Base-by-base conservation (phyloP, 129 eudicot species). In the Pittosporum tobira region DNA sequence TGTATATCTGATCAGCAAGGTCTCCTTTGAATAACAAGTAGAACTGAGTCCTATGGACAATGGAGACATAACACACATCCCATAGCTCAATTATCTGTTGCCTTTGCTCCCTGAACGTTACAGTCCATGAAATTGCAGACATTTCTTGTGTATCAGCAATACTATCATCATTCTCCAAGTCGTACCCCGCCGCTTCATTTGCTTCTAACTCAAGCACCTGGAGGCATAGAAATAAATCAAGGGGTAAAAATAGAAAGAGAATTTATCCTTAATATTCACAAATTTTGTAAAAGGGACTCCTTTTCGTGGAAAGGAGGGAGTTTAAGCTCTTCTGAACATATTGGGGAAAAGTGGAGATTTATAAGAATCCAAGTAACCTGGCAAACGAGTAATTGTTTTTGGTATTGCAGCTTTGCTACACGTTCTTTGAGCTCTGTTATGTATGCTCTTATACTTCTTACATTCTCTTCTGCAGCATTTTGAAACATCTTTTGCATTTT, bases 121-220 rank as follows among this genome's bases (percentile, higher is more conserved):
- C 31, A 30, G 72, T 79, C 94, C 94, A 90, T 48, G 87, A 73
- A 51, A 77, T 78, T 56, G 83, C 83, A 19, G 94, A 77, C 57
- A 77, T 83, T 31, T 70, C 77, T 1, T 62, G 64, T 30, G 68
- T 60, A 34, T 81, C 83, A 22, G 63, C 65, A 6, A 60, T 43
- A 63, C 69, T 75, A 37, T 80, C 95, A 38, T 71, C 80, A 19
- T 77, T 69, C 70, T 85, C 95, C 26, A 80, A 60, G 56, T 90
- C 80, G 64, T 79, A 75, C 48, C 95, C 98, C 37, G 94, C 98
- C 29, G 83, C 87, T 73, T 90, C 98, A 74, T 90, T 90, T 46
- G 98, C 95, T 79, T 90, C 95, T 46, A 90, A 68, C 73, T 83
- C 98, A 66, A 90, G 95, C 63, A 90, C 98, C 98, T 90, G 65